Base-by-base conservation (phyloP, 495 filamentous ascomycete species). In the Annulohypoxylon nitens region DNA sequence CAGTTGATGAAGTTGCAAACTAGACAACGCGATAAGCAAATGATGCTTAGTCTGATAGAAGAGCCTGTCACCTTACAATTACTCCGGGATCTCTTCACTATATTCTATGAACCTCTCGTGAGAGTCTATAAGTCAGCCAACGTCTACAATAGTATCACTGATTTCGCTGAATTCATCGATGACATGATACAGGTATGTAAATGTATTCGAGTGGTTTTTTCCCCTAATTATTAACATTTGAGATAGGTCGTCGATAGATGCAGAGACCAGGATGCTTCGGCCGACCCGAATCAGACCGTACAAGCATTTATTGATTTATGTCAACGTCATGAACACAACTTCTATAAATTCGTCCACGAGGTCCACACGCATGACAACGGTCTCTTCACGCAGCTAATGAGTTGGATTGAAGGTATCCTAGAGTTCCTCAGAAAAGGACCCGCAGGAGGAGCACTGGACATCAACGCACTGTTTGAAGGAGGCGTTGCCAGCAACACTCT, bases 341-440 rank as follows among this genome's bases (percentile, higher is more conserved):
- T 99, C 78, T 99, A 99, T 86, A 98, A 97, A 78, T 99, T 99
- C 77, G 90, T 99, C 2, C 96, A 99, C 76, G 97, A 99, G 81
- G 96, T 98, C 0, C 96, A 99, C 79, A 89, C 92, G n/a, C 96
- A 99, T 78, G 96, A 99, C 79, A 95, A 99, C 74, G 96, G 96
- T 4, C 88, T 99, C 3, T 99, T 99, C 78, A 93, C 93, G 26
- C 92, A 94, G 74, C 85, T 99, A 16, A 99, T 99, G 96, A 88
- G 90, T 8, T 98, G 97, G 97, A 89, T 98, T 43, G 97, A 99
- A 81, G 91, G 91, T n/a, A 98, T 99, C 62, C 90, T 99, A 12
- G 92, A 94, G 47, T 99, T 98, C 83, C 83, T 99, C 37, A 89
- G 96, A 51, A 88, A 93, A 45, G 96, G 96, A 0, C 97, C 96